Base-by-base conservation (phyloP, 2,329 filamentous ascomycete genomes). In the Talaromyces sp. region DNA sequence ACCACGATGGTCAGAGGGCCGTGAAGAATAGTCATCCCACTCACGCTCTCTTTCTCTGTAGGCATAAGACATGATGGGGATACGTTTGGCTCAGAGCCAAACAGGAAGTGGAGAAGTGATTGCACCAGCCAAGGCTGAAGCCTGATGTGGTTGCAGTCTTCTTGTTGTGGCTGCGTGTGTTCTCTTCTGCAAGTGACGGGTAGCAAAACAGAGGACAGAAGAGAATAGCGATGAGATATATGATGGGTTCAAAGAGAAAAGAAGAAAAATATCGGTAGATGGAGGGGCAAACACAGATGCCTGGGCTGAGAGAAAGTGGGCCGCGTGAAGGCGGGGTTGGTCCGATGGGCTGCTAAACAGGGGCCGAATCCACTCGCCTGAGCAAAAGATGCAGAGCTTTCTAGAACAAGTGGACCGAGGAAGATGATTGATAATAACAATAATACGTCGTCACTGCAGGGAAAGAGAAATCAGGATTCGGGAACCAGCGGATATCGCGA, bases 1-100 rank as follows among this genome's bases (percentile, higher is more conserved):
- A 64, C 75, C 72, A 7, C 61, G 73, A 31, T 75, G 79, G 59
- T 78, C 73, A 40, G 72, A 70, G 63, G 75, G 72, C 60, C 76
- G 74, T 64, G 72, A 70, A 51, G 72, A 70, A 51, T 64, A 66
- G 58, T 79, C 77, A 62, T 80, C 77, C 69, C 74, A 79, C 57
- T 76, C 73, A 30, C 74, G 73, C 40, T 78, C 73, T 51, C 73
- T 69, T 59, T 78, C 76, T 71, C 73, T 71, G 68, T 77, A 75
- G 27, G 69, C 64, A 66, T 76, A 75, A 60, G 75, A 75, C 71
- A 76, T 76, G 52, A 40, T 23, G n/a, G 10, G 31, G 2, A 51
- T 23, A 10, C 9, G 28, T 34, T 33, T 23, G 42, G 52, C 50
- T 53, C 27, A 28, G 14, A 53, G 50, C 50, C 50, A 53, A 31